Conservation (phyloP, 306 rosid genomes). For the Cicer bijugum region DNA sequence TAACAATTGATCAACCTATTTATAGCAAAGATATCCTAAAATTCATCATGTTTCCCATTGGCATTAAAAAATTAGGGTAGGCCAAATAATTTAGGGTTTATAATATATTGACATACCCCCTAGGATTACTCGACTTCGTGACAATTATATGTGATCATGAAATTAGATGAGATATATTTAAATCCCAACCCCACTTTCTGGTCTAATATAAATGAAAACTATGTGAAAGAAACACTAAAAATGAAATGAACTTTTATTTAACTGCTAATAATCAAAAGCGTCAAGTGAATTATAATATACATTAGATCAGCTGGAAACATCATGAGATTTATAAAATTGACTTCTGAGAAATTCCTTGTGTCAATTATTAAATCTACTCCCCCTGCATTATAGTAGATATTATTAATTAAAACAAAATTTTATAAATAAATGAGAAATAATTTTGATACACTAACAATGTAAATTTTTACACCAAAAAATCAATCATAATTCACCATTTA, state of each 20-base stretch:
- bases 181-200: not conserved
- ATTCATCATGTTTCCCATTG: too few relatives aligned
- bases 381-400: conserved; percentile 48
- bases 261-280: conserved; percentile 36
- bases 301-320: conserved; percentile 5
- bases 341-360: conserved; percentile 36
- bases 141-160: not conserved
- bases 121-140: not conserved
- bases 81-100: too few relatives aligned
- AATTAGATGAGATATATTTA: not conserved
- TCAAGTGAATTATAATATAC: conserved; percentile 39
- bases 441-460: too few relatives aligned
- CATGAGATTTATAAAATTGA: conserved; percentile 38
- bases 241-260: conserved; percentile 40
- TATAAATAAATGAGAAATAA: too few relatives aligned
- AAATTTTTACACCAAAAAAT: too few relatives aligned
- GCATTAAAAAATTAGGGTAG: too few relatives aligned
- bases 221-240: conserved; percentile 1
- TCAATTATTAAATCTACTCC: conserved; percentile 39
- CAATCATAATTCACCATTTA: too few relatives aligned
- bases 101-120: not conserved
- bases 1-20: too few relatives aligned
- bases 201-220: not conserved
- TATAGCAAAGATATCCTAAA: too few relatives aligned
- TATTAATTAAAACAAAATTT: not conserved